Evolutionary conservation across 2,329 filamentous ascomycete genomes (phyloP).

Genomic region (Chaetomiaceae sp.): DNA sequence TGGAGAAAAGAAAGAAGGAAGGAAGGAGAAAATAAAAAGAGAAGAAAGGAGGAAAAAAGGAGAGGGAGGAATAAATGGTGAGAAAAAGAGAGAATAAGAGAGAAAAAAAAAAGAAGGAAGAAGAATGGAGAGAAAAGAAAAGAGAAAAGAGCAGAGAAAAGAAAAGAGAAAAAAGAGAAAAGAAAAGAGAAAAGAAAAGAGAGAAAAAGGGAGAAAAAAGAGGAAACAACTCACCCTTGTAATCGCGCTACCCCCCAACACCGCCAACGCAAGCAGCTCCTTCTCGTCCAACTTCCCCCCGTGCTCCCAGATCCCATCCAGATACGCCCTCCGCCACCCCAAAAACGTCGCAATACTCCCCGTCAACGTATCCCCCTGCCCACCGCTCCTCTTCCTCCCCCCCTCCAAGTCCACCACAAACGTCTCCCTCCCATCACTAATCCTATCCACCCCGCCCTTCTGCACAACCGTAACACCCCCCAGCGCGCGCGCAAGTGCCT

Average conservation of each 20-base stretch:
- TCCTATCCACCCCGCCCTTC: slow-evolving; percentile 78
- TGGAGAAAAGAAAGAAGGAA: no score
- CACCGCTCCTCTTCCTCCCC: slow-evolving; percentile 83
- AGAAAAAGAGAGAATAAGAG: no score
- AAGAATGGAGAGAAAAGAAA: no score
- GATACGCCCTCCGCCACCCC: slow-evolving; percentile 82
- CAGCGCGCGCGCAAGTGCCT: slow-evolving; percentile 66
- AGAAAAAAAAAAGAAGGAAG: no score
- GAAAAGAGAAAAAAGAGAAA: background rate
- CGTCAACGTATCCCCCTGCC: slow-evolving; percentile 93
- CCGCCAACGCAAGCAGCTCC: slow-evolving; percentile 66
- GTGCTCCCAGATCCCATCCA: slow-evolving; percentile 73
- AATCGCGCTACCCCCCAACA: slow-evolving; percentile 80
- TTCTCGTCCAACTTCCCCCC: slow-evolving; percentile 34
- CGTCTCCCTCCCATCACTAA: slow-evolving; percentile 75
- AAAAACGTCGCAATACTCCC: slow-evolving; percentile 84
- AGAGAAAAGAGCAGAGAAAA: background rate
- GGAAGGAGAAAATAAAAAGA: no score
- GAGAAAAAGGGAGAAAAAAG: background rate
- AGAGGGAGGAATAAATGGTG: no score
- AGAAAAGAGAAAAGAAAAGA: background rate
- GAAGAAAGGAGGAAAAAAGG: no score
- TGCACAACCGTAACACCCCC: slow-evolving; percentile 88
- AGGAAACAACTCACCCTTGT: slow-evolving; percentile 61
- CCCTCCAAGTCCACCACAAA: slow-evolving; percentile 72